Evolutionary conservation across 805 yeast genomes (phyloP).

Genomic region (Hanseniaspora valbyensis): DNA sequence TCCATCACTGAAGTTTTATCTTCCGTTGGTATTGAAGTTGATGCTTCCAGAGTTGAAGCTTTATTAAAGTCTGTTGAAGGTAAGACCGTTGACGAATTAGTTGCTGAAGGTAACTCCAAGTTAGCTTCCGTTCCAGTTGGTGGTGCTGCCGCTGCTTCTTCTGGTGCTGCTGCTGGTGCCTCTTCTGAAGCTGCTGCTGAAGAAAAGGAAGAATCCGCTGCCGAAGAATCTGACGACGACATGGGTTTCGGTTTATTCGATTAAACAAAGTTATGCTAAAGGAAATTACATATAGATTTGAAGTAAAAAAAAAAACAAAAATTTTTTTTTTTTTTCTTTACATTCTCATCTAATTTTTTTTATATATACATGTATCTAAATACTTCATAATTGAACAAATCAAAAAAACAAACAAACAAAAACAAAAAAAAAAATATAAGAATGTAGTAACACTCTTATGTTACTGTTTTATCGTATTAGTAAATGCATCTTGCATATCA

Average conservation of each 20-base stretch:
- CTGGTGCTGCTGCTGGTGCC: constrained; percentile 45
- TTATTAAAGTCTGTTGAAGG: constrained; percentile 69
- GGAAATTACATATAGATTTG: no score
- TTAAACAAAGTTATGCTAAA: no score
- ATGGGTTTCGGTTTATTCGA: constrained; percentile 76
- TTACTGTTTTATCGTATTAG: no score
- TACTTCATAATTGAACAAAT: no score
- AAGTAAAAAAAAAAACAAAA: background rate
- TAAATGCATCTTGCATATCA: no score
- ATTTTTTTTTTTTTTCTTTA: no score
- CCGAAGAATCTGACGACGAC: constrained; percentile 47
- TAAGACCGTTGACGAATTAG: constrained; percentile 57
- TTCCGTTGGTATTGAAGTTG: constrained; percentile 72
- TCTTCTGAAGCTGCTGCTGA: constrained; percentile 47
- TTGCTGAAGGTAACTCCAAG: constrained; percentile 72
- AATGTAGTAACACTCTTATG: no score
- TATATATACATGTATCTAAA: no score
- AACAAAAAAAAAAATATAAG: no score
- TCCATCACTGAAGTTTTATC: constrained; percentile 62
- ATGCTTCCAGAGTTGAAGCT: constrained; percentile 59
- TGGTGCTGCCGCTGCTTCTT: constrained; percentile 60
- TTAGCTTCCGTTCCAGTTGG: constrained; percentile 73
- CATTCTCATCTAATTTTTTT: no score
- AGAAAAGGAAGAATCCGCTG: constrained; percentile 44
- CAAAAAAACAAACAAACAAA: no score